Evolutionary conservation across 75 land plant species (phyloP).

Genomic region (Adiantum capillusveneris): DNA sequence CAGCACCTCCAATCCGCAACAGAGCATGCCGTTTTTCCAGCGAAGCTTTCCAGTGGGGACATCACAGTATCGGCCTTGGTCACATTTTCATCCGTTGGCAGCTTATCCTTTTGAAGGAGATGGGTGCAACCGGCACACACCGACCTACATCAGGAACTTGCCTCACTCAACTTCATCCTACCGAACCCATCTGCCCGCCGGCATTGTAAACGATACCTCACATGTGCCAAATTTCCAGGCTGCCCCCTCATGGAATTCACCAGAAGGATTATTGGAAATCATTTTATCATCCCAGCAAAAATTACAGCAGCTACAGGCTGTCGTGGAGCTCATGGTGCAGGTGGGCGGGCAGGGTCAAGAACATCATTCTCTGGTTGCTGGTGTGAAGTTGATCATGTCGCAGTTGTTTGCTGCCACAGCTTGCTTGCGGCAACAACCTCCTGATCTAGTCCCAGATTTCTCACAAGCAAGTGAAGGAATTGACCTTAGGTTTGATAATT

Average conservation of each 20-base stretch:
- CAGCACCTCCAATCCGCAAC: too few species aligned
- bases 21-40: too few species aligned
- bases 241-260: not conserved
- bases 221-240: too few species aligned
- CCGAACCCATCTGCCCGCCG: too few species aligned
- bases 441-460: conserved; percentile 9
- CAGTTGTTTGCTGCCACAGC: conserved; percentile 63
- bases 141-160: too few species aligned
- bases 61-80: too few species aligned
- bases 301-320: conserved; percentile 49
- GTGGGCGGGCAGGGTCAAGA: conserved; percentile 33
- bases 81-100: too few species aligned
- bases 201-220: too few species aligned
- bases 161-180: too few species aligned
- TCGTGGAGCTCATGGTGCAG: conserved; percentile 38
- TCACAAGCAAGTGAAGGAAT: not conserved
- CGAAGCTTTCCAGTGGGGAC: too few species aligned
- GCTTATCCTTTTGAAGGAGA: too few species aligned
- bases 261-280: conserved; percentile 33
- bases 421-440: conserved; percentile 38
- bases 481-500: not conserved
- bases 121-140: too few species aligned
- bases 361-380: conserved; percentile 46
- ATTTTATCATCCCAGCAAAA: conserved; percentile 56
- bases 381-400: conserved; percentile 53